Evolutionary conservation across 768 basidiomycete species (phyloP).

Genomic region (Suillus discolor): DNA sequence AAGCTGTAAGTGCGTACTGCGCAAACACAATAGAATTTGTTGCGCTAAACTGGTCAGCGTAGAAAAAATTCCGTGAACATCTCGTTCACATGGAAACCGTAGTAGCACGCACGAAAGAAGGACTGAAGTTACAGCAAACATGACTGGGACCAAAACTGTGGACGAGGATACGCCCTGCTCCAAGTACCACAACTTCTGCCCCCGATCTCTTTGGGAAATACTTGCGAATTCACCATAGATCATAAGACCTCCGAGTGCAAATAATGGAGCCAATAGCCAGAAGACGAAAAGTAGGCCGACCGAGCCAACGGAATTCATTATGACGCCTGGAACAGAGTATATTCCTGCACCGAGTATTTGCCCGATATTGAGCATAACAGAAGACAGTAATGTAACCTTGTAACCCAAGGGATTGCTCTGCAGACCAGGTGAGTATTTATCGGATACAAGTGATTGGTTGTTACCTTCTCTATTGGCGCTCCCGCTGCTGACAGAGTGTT

Average conservation of each 20-base stretch:
- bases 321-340: slow-evolving; percentile 8
- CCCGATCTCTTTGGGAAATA: slow-evolving; percentile 53
- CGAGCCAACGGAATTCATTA: slow-evolving; percentile 9
- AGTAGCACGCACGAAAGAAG: slow-evolving; percentile 24
- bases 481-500: background rate
- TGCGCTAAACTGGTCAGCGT: slow-evolving; percentile 16
- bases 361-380: slow-evolving; percentile 11
- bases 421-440: background rate
- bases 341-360: slow-evolving; percentile 9
- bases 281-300: slow-evolving; percentile 5
- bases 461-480: slow-evolving; percentile 9
- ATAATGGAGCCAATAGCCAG: slow-evolving; percentile 4
- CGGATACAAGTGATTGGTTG: background rate
- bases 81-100: background rate
- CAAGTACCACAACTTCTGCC: slow-evolving; percentile 50
- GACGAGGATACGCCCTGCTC: slow-evolving; percentile 30
- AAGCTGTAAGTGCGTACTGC: slow-evolving; percentile 23
- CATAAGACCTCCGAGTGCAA: slow-evolving; percentile 9
- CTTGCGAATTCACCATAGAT: slow-evolving; percentile 45
- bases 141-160: slow-evolving; percentile 39
- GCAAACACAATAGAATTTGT: slow-evolving; percentile 30
- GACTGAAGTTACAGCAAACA: slow-evolving; percentile 40
- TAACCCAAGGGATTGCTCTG: slow-evolving; percentile 10
- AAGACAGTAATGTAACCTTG: slow-evolving; percentile 9
- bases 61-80: background rate